Conservation (phyloP, 106 monocot species). For the Phalaenopsis equestris region DNA sequence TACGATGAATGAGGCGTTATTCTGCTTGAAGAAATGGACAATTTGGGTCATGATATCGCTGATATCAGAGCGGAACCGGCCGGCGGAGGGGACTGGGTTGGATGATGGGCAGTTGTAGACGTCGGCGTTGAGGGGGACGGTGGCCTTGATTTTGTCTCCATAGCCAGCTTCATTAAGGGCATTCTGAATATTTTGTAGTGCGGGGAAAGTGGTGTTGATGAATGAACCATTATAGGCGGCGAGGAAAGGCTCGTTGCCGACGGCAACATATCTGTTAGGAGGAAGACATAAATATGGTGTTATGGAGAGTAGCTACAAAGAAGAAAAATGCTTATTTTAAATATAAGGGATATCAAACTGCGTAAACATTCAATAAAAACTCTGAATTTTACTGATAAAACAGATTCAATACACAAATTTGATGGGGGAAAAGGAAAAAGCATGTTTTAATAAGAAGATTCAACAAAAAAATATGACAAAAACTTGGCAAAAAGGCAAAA, state of each 20-base stretch:
- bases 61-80: slow-evolving; percentile 40
- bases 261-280: slow-evolving; percentile 52
- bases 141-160: slow-evolving; percentile 43
- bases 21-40: slow-evolving; percentile 34
- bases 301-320: no score
- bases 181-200: slow-evolving; percentile 59
- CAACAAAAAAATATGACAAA: neutral
- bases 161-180: slow-evolving; percentile 46
- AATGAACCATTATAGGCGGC: slow-evolving; percentile 41
- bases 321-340: no score
- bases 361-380: no score
- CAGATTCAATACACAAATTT: no score
- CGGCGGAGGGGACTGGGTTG: slow-evolving; percentile 34
- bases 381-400: no score
- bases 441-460: neutral
- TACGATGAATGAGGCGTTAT: slow-evolving; percentile 44
- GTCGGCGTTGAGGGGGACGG: slow-evolving; percentile 63
- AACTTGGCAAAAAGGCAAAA: neutral
- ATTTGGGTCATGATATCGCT: slow-evolving; percentile 36
- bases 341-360: no score
- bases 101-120: slow-evolving; percentile 34
- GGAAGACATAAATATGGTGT: no score
- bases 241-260: slow-evolving; percentile 71
- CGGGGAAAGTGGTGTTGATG: slow-evolving; percentile 49
- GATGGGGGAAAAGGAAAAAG: no score